These are phyloP conservation scores for Jacaranda copaia DNA, from an alignment of 257 asterid genomes.

Conservation along the genomic window DNA sequence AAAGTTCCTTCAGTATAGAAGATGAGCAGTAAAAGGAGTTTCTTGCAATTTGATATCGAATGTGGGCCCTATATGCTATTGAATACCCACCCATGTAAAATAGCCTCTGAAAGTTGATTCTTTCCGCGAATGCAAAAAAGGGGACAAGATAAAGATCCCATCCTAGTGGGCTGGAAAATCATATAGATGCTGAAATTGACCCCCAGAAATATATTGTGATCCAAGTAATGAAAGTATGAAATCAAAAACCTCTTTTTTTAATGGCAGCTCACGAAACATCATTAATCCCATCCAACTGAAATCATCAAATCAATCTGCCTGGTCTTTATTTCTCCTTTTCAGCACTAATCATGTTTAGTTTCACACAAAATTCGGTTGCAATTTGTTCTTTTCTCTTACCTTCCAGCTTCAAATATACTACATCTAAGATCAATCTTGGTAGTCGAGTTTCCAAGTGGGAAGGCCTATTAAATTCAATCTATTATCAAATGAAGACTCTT, in stretches of 20 bases:
- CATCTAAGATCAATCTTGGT: conserved; percentile 10
- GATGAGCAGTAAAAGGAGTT: conserved; percentile 23
- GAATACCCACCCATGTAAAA: conserved; percentile 1
- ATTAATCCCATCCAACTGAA: conserved; percentile 25
- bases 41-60: conserved; percentile 1
- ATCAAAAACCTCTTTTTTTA: background rate
- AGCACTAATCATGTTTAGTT: conserved; percentile 4
- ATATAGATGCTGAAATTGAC: conserved; percentile 25
- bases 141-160: conserved; percentile 31
- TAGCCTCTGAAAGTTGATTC: conserved; percentile 25
- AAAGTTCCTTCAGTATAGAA: background rate
- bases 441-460: background rate
- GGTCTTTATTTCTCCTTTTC: conserved; percentile 19
- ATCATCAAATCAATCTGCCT: conserved; percentile 25
- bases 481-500: background rate
- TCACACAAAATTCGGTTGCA: background rate
- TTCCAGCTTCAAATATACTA: background rate
- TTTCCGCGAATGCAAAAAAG: conserved; percentile 26
- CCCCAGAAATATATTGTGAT: background rate
- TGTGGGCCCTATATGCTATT: conserved; percentile 18
- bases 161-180: conserved; percentile 31
- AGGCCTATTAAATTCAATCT: background rate
- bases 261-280: conserved; percentile 24
- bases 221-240: conserved; percentile 26
- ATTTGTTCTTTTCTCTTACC: background rate